These are phyloP conservation scores for Diplodia scrobiculata DNA, from an alignment of 2,329 filamentous ascomycete genomes.

Conservation along the genomic window DNA sequence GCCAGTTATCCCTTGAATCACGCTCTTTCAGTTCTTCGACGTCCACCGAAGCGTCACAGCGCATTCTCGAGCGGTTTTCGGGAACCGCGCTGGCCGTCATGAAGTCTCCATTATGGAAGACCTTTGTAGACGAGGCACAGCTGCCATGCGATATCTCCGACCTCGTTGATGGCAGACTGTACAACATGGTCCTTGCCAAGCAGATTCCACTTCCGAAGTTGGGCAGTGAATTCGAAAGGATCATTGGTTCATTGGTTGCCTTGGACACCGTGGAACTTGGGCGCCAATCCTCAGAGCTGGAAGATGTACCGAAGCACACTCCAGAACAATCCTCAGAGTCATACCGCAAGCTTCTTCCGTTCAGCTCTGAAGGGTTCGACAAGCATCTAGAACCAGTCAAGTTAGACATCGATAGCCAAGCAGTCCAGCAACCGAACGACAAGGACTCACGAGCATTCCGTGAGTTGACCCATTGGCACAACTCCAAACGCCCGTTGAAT, in stretches of 20 bases:
- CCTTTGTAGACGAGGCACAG: neutral
- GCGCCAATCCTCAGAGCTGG: too few relatives aligned
- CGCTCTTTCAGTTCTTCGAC: neutral
- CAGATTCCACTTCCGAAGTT: neutral
- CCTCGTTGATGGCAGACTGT: constrained; percentile 58
- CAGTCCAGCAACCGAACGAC: constrained; percentile 36
- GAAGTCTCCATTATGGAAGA: neutral
- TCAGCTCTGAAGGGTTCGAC: constrained; percentile 52
- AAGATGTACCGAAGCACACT: neutral
- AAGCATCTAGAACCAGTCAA: constrained; percentile 51
- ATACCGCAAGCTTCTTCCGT: constrained; percentile 46
- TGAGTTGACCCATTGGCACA: constrained; percentile 64
- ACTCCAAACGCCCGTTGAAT: constrained; percentile 57
- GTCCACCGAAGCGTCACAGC: neutral
- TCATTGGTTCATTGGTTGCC: neutral
- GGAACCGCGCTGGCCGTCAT: neutral
- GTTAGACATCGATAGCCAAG: constrained; percentile 43
- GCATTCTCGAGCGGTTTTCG: neutral
- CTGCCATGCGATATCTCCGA: constrained; percentile 51
- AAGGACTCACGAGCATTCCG: constrained; percentile 47
- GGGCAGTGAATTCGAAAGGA: neutral
- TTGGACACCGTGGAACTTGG: neutral
- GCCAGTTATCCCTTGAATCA: neutral
- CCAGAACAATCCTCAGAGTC: neutral
- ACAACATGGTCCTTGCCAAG: constrained; percentile 32